phyloP scores from a whole-genome alignment of 2,329 filamentous ascomycete species.

The Claviceps spartinae region DNA sequence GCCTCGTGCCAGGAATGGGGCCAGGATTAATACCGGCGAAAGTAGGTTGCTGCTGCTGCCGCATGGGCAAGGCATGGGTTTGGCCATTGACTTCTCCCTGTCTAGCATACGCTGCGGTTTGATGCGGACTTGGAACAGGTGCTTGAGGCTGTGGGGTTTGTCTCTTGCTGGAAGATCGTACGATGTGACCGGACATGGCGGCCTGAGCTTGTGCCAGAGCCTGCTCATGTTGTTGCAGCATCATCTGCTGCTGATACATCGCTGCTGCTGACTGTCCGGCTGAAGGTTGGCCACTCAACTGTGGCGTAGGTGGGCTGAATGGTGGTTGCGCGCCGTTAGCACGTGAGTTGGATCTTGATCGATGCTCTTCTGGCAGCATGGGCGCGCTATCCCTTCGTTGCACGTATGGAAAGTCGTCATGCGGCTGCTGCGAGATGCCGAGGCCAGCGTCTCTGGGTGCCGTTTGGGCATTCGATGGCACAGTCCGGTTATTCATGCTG shows the following conservation, averaged over 20 bases:
- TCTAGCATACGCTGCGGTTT: constrained; percentile 16
- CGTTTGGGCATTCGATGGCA: constrained; percentile 35
- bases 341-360: constrained; percentile 55
- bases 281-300: constrained; percentile 14
- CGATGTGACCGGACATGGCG: constrained; percentile 56
- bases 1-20: constrained; percentile 42
- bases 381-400: constrained; percentile 41
- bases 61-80: constrained; percentile 23
- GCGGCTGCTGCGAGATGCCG: constrained; percentile 43
- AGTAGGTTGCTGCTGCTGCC: constrained; percentile 22
- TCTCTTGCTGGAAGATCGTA: constrained; percentile 62
- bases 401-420: constrained; percentile 41
- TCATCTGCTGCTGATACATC: constrained; percentile 46
- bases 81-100: constrained; percentile 18
- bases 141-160: constrained; percentile 25
- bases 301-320: constrained; percentile 32
- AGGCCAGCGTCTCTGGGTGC: constrained; percentile 48
- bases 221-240: constrained; percentile 78
- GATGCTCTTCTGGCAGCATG: constrained; percentile 53
- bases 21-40: constrained; percentile 8
- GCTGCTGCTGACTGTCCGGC: constrained; percentile 27
- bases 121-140: constrained; percentile 12
- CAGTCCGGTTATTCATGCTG: constrained; percentile 41
- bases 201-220: constrained; percentile 70
- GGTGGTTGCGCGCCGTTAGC: constrained; percentile 36